Base-by-base conservation (phyloP, 768 basidiomycete genomes). In the Coprinellus aureogranulatus region DNA sequence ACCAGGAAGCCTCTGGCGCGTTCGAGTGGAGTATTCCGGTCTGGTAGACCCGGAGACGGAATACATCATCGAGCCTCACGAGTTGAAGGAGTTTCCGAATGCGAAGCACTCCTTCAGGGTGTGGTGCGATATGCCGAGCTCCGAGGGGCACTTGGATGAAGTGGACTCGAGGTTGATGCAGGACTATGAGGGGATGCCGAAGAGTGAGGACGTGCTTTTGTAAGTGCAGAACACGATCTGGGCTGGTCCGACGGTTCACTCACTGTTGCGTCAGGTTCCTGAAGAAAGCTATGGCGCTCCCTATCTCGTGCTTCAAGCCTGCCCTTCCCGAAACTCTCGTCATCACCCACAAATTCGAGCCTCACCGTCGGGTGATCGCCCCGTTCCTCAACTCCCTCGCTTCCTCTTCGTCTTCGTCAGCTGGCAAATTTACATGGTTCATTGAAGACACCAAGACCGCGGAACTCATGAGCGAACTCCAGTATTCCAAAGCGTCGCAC, bases 381-480 rank as follows among this genome's bases (percentile, higher is more conserved):
- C 57, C 60, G 12, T 66, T 66, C 50, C 59, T 66, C 6, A 49
- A 64, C 25, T 57, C 61, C 20, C 47, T 66, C 10, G 18, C 41
- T n/a, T 16, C 41, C 41, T 16, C 41, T 8, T 18, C 41, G 8
- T 44, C 41, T 6, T n/a, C 6, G 10, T 5, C 34, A 14, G 34
- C 5, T 10, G 20, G 18, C 3, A 46, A 49, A 18, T 61, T 64
- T 40, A 37, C 31, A 10, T 66, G 61, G 60, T 41, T 42, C 2
- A 26, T 64, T 14, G 60, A 59, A 41, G 56, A 54, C 2, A 45
- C 42, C 23, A 3, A 46, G 45, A 48, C 47, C 14, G 42, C 30
- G 12, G 31, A 46, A 50, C 18, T 40, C 28, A 48, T 57, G 31
- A n/a, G 20, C 14, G 23, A 57, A 18, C 23, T 50, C 16, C 20